Evolutionary conservation across 2,329 filamentous ascomycete genomes (phyloP), one percentile per base, ranked within the genome.

Genomic region (Neoascochyta sp.): DNA sequence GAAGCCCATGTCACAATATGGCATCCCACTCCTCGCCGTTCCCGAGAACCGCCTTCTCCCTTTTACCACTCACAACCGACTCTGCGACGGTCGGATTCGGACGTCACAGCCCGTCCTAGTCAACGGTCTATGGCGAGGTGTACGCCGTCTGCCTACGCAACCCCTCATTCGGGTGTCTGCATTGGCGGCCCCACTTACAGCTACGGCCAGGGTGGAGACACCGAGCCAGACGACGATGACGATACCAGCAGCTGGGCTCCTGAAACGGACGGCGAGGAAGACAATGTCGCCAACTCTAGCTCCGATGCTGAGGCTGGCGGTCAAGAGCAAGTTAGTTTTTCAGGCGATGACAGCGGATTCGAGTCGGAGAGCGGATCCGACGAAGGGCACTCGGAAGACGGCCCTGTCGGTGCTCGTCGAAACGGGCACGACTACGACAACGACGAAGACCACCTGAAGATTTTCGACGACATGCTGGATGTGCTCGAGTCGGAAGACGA

Each of bases 81-180:
- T 7, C 41, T 57, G 4, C 47, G 50, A 17, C 40, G 57, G 8
- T 46, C 57, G 6, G 53, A 47, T 22, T 61, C 56, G 6, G 57
- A 61, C 27, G 35, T 50, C n/a, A 45, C 42, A 37, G 67, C 64
- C 63, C 16, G 75, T 62, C 52, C 52, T 11, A 32, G 70, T 63
- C 26, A 75, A 63, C 48, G 56, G n/a, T 58, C 51, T 22, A 32
- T 43, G 7, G 45, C 47, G 16, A 32, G 50, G 57, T 38, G 41
- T 4, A 48, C 51, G 34, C 46, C 60, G 50, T 35, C 74, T 9
- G 80, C 78, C n/a, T 88, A 88, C 50, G 81, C 82, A 3, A 89
- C 84, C 1, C 84, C 84, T 0, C 72, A 81, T 52, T 87, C 82
- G 50, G 58, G 59, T 1, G 51, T 51, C 1, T 50, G 63, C 20